Base-by-base conservation (phyloP, 1,139 yeast species). In the Sporopachydermia cereana region DNA sequence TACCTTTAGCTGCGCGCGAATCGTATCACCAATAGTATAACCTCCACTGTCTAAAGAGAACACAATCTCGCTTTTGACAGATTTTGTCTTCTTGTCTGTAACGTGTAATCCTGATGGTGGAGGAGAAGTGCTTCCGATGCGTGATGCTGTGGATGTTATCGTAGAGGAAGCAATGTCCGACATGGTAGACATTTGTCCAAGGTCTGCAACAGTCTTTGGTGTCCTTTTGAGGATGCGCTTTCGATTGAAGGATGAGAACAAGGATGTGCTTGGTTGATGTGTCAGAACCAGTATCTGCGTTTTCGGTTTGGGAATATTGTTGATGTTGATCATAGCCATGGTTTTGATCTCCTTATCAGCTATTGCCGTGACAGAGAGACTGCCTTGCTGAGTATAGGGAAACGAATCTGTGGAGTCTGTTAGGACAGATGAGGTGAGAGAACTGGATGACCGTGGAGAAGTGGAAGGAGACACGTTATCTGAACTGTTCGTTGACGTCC, bases 21-120 rank as follows among this genome's bases (percentile, higher is more conserved):
- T 34, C 9, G 39, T 34, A n/a, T 34, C 39, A 34, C 39, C 39
- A 34, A 34, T 21, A 21, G 39, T 34, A 20, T 34, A 34, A 20
- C 39, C 39, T 5, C 39, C 39, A n/a, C 39, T 7, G 17, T 20
- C 39, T 7, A 34, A n/a, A 7, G 12, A n/a, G 22, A 34, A 34
- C 5, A 21, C 22, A 34, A 34, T 34, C 17, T 34, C 39, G 39
- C 39, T 34, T 34, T 34, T 5, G 30, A 27, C 30, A 9, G 39
- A 16, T 7, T 5, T 5, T 16, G 39, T 16, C n/a, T 27, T 27
- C n/a, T 12, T 27, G n/a, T 27, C n/a, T 12, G 30, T 12, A 12
- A n/a, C 12, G 14, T 27, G 12, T 12, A 27, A 12, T 12, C 30
- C 30, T 27, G 30, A 27, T 27, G 30, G 30, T 27, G 30, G n/a